phyloP scores from a whole-genome alignment of 1,139 yeast species.

The Scheffersomyces parashehatae region DNA sequence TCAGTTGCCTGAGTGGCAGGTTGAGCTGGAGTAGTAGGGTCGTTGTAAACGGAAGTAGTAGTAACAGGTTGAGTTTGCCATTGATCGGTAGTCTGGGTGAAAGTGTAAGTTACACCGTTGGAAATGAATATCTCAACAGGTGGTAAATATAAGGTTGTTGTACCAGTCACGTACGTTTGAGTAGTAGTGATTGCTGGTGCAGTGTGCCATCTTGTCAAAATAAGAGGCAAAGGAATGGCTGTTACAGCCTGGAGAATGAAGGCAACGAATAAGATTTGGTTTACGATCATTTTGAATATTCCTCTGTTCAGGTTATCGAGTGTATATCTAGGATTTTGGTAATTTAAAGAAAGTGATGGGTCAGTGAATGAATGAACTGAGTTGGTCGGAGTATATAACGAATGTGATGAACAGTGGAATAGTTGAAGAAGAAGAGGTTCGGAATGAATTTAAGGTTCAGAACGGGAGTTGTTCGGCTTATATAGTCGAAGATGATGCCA shows the following conservation, averaged over 20 bases:
- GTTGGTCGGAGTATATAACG: too few relatives aligned
- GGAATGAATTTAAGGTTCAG: too few relatives aligned
- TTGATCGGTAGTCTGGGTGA: slow-evolving; percentile 43
- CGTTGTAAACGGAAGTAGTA: slow-evolving; percentile 26
- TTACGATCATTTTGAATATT: slow-evolving; percentile 4
- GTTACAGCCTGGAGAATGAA: slow-evolving; percentile 19
- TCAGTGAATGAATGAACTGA: too few relatives aligned
- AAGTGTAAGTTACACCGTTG: slow-evolving; percentile 61
- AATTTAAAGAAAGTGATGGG: too few relatives aligned
- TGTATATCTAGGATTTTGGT: too few relatives aligned
- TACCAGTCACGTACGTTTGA: slow-evolving; percentile 55
- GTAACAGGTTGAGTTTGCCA: slow-evolving; percentile 37
- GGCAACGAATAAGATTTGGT: slow-evolving; percentile 14
- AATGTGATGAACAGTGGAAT: too few relatives aligned
- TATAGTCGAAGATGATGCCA: too few relatives aligned
- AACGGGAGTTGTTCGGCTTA: too few relatives aligned
- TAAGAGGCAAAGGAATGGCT: slow-evolving; percentile 38
- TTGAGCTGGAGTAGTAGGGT: slow-evolving; percentile 7
- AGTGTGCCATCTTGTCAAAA: slow-evolving; percentile 62
- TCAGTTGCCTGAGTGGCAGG: slow-evolving; percentile 9
- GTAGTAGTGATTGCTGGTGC: slow-evolving; percentile 61
- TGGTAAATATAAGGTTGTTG: slow-evolving; percentile 62
- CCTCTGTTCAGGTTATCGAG: too few relatives aligned
- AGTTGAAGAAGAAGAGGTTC: too few relatives aligned
- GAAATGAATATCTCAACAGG: slow-evolving; percentile 68